Conservation (phyloP, 129 eudicot genomes). For the Flaveria brownii region DNA sequence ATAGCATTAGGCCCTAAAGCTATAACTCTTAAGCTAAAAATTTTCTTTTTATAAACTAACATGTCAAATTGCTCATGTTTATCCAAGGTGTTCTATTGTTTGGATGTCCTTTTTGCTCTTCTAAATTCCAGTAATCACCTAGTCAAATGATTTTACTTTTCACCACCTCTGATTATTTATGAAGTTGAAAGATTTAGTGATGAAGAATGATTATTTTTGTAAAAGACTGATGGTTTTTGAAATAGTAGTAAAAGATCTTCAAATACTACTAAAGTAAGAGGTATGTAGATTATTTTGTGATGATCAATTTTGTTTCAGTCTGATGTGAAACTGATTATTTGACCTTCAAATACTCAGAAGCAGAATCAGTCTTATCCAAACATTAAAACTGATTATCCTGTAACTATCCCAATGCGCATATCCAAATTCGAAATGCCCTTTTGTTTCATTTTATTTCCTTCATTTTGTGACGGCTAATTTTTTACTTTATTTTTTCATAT, state of each 20-base stretch:
- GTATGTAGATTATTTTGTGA: background rate
- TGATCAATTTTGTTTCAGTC: background rate
- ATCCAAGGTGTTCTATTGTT: constrained; percentile 1
- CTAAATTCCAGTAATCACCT: background rate
- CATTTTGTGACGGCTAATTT: background rate
- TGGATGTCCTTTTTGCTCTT: background rate
- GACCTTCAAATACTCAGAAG: background rate
- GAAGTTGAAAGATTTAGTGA: background rate
- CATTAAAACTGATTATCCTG: background rate
- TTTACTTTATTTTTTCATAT: constrained; percentile 23
- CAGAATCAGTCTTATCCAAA: background rate
- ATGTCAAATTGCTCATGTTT: background rate
- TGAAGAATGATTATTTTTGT: background rate
- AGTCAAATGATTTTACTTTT: background rate
- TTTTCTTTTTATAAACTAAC: background rate
- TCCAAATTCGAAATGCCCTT: background rate
- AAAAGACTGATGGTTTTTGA: background rate
- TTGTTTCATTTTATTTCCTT: background rate
- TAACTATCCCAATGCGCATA: background rate
- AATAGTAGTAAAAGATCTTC: background rate
- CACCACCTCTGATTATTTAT: background rate
- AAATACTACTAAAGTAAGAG: background rate
- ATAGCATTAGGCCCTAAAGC: background rate
- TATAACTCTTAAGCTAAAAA: constrained; percentile 13
- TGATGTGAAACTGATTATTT: background rate